Evolutionary conservation across 352 stramenopile species (phyloP).

Genomic region (Achlya hypogyna): DNA sequence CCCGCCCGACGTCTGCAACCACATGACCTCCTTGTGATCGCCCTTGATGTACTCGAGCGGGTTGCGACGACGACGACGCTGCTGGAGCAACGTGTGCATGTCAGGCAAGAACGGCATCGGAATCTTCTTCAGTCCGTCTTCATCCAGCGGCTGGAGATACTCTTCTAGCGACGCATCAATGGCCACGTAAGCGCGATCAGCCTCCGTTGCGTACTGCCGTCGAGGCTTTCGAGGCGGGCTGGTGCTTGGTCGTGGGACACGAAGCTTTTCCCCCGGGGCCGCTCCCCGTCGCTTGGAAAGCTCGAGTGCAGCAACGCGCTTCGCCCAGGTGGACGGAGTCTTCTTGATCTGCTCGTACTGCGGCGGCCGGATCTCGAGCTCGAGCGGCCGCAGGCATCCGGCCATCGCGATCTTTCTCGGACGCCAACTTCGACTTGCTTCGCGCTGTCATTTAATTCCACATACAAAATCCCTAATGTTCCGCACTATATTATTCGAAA

Average conservation of each 20-base stretch:
- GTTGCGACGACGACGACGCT: neutral
- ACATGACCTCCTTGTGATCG: neutral
- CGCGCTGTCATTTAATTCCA: neutral
- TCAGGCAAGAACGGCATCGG: neutral
- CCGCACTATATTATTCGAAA: neutral
- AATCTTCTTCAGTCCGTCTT: neutral
- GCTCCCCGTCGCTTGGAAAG: neutral
- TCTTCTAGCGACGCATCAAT: neutral
- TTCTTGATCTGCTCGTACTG: constrained; percentile 1
- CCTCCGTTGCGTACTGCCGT: neutral
- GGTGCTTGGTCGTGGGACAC: neutral
- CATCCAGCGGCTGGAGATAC: neutral
- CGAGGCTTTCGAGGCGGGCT: no score
- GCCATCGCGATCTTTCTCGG: neutral
- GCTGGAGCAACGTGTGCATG: neutral
- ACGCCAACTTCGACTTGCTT: no score
- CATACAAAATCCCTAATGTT: neutral
- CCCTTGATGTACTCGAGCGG: constrained; percentile 5
- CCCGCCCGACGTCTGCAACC: neutral
- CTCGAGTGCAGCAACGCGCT: neutral
- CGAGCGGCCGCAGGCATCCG: neutral
- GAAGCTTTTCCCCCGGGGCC: neutral
- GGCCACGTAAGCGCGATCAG: neutral
- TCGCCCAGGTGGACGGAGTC: neutral
- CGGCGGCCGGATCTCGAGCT: neutral